Evolutionary conservation across 192 early-diverging fungal species (phyloP).

Genomic region (Rhizoclosmatium sp.): DNA sequence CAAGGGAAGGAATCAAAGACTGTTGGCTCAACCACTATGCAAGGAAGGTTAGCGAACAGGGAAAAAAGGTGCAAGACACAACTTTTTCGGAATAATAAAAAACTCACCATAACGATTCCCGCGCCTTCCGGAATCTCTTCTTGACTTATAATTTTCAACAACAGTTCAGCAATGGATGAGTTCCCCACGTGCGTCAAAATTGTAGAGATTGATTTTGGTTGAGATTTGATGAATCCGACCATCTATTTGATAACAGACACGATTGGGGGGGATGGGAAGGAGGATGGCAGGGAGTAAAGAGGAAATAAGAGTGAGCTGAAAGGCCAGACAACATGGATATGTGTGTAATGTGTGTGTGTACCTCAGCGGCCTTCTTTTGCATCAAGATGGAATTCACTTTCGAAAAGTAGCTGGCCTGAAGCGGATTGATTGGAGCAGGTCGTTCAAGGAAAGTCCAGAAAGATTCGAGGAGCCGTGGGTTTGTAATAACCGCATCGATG

Average conservation of each 20-base stretch:
- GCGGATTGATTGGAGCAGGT: slow-evolving; percentile 73
- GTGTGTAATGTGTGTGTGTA: slow-evolving; percentile 33
- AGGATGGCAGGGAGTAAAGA: no score
- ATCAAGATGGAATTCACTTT: slow-evolving; percentile 90
- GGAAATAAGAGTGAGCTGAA: no score
- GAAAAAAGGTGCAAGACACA: slow-evolving; percentile 11
- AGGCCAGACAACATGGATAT: no score
- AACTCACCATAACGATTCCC: slow-evolving; percentile 79
- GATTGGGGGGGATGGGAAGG: no score
- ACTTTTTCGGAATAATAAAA: not conserved
- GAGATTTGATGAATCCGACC: slow-evolving; percentile 82
- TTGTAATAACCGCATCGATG: slow-evolving; percentile 74
- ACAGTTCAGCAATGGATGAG: slow-evolving; percentile 88
- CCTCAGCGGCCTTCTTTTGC: slow-evolving; percentile 87
- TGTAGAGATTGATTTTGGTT: slow-evolving; percentile 76
- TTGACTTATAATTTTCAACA: slow-evolving; percentile 91
- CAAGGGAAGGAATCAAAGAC: slow-evolving; percentile 76
- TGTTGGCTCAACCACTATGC: slow-evolving; percentile 84
- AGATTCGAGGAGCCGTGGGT: slow-evolving; percentile 74
- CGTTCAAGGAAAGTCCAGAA: slow-evolving; percentile 90
- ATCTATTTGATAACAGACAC: slow-evolving; percentile 58
- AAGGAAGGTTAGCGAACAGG: not conserved
- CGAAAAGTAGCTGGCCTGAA: slow-evolving; percentile 89
- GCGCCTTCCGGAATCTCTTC: slow-evolving; percentile 87
- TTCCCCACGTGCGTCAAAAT: slow-evolving; percentile 86